Conservation (phyloP, 1,284 basidiomycete genomes). For the Marasmius oreades region DNA sequence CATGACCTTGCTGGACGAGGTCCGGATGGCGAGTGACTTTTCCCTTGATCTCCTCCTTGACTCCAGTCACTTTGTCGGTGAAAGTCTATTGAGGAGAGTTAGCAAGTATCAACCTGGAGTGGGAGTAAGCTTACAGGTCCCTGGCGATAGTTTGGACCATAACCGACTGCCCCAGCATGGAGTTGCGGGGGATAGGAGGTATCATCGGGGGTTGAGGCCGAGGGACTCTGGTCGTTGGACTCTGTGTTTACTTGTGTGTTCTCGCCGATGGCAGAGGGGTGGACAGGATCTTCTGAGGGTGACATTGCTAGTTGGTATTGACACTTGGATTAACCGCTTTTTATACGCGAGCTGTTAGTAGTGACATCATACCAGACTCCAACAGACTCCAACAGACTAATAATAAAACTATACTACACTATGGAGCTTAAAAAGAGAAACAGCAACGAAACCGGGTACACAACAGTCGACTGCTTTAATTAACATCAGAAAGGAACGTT, state of each 20-base stretch:
- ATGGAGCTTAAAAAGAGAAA: background rate
- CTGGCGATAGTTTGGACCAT: conserved; percentile 22
- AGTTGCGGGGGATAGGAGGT: conserved; percentile 29
- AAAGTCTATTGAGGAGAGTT: conserved; percentile 31
- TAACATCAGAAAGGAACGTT: background rate
- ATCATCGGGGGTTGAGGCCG: background rate
- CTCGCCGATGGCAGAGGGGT: background rate
- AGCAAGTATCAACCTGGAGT: background rate
- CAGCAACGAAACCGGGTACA: background rate
- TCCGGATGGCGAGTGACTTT: conserved; percentile 45
- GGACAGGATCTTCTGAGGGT: background rate
- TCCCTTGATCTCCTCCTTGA: conserved; percentile 49
- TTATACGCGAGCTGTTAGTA: no score
- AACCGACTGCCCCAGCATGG: conserved; percentile 24
- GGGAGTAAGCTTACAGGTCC: conserved; percentile 16
- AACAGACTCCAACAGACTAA: no score
- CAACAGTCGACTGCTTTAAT: background rate
- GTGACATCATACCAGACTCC: no score
- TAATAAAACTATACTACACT: background rate
- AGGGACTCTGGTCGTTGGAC: background rate
- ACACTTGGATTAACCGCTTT: no score
- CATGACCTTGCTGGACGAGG: conserved; percentile 42
- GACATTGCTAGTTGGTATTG: no score
- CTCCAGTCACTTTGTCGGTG: conserved; percentile 43
- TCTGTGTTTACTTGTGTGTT: background rate